Base-by-base conservation (phyloP, 176 grass and related monocot species). In the Luzula sylvatica region DNA sequence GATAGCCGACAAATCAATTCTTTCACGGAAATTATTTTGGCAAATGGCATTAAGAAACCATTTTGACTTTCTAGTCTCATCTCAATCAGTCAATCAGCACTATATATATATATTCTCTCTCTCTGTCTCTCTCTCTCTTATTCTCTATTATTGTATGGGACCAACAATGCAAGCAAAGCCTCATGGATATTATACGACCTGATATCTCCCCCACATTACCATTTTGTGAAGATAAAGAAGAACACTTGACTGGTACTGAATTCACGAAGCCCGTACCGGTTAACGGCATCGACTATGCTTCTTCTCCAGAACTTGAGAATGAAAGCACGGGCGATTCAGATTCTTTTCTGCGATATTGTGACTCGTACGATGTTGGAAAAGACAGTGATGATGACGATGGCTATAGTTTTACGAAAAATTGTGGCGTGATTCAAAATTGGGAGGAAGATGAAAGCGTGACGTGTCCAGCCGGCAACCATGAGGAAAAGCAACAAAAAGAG, bases 321-420 rank as follows among this genome's bases (percentile, higher is more conserved):
- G 58, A 63, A 23, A 63, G 58, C 58, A 32, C 27, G 8, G 42
- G 40, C 19, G 58, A 63, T 46, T 63, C 58, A 20, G 58, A 63
- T 30, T 48, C 8, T 9, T 63, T 63, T 32, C 46, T 29, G 12
- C 8, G 15, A 26, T 3, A 3, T 11, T 11, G 43, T 12, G 23
- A 62, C 43, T n/a, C 42, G 39, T 24, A 63, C 16, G n/a, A n/a
- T n/a, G n/a, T n/a, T n/a, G n/a, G n/a, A n/a, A n/a, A n/a, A n/a
- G n/a, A n/a, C n/a, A 44, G 46, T 19, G 58, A 63, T 8, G 42
- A 63, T 16, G 15, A 18, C 11, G 58, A 63, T 18, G 42, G 42
- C 18, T 63, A 47, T 20, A 63, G 42, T 63, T 47, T 3, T 47
- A 63, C 23, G 3, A 6, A 41, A 21, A n/a, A 41, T 58, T 2